phyloP scores from a whole-genome alignment of 345 rosid genomes.

The Euphorbia lathyris region DNA sequence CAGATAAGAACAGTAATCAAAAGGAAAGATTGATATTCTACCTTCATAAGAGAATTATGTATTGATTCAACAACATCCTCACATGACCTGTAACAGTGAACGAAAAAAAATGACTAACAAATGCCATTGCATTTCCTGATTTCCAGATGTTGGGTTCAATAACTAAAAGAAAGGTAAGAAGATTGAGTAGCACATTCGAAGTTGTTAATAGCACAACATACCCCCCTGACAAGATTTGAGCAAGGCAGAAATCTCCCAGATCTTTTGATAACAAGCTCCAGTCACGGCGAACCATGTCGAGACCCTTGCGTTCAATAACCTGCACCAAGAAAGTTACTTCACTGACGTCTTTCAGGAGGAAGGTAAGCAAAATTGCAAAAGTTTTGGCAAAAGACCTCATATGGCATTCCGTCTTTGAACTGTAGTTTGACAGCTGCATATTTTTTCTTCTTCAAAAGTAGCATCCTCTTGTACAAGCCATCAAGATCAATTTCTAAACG shows the following conservation, averaged over 20 bases:
- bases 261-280: conserved; percentile 98
- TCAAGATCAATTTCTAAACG: conserved; percentile 95
- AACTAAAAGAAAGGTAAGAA: not conserved
- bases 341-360: conserved; percentile 18
- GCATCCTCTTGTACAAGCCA: conserved; percentile 94
- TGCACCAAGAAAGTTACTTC: conserved; percentile 35
- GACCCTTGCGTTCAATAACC: conserved; percentile 96
- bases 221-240: conserved; percentile 94
- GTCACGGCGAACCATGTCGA: conserved; percentile 99
- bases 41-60: conserved; percentile 86
- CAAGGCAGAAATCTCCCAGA: conserved; percentile 80
- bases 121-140: conserved; percentile 10
- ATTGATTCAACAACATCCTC: conserved; percentile 92
- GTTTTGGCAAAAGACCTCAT: conserved; percentile 51
- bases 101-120: conserved; percentile 9
- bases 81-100: conserved; percentile 60
- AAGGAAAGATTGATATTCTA: conserved; percentile 2
- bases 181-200: not conserved
- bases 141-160: conserved; percentile 5
- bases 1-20: not conserved
- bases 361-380: conserved; percentile 2
- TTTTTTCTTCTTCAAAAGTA: conserved; percentile 96
- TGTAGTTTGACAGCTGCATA: conserved; percentile 95
- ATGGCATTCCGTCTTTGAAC: conserved; percentile 67
- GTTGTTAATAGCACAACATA: conserved; percentile 26